Conservation (phyloP, 805 yeast genomes). For the Candida suzukii region DNA sequence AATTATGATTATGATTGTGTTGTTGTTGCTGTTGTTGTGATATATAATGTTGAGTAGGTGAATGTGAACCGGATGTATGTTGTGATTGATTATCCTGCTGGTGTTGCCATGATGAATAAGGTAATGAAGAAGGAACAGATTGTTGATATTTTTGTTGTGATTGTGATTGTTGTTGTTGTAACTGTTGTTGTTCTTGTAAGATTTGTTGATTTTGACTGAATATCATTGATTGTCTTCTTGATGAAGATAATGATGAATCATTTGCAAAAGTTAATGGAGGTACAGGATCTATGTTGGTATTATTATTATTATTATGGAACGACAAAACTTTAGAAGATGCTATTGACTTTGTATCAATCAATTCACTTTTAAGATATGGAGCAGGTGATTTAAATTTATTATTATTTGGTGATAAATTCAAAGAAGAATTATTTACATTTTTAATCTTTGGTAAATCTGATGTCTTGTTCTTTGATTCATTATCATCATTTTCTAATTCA, state of each 20-base stretch:
- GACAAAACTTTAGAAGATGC: not conserved
- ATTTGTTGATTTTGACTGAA: not conserved
- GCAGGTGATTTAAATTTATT: not conserved
- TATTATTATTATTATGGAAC: not conserved
- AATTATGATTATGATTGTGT: too few species aligned
- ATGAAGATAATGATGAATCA: not conserved
- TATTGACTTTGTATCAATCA: conserved; percentile 3
- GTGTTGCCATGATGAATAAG: too few species aligned
- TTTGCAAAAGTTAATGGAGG: not conserved
- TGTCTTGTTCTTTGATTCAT: too few species aligned
- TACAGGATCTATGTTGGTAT: not conserved
- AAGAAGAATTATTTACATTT: too few species aligned
- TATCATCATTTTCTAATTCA: too few species aligned
- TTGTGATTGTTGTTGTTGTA: conserved; percentile 1
- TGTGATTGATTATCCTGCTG: not conserved
- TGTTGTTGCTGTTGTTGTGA: not conserved
- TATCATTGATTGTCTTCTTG: not conserved
- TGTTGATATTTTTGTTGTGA: not conserved
- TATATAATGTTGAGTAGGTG: not conserved
- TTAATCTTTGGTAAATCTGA: too few species aligned
- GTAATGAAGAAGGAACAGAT: too few species aligned
- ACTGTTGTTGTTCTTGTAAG: not conserved
- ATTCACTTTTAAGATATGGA: conserved; percentile 7
- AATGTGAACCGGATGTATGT: not conserved
- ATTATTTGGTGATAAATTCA: too few species aligned